Percentiles rank a stretch among this genome's conserved stretches.
These are phyloP conservation scores for Lachancea lanzarotensis DNA, from an alignment of 805 yeast species.

Conservation along the genomic window DNA sequence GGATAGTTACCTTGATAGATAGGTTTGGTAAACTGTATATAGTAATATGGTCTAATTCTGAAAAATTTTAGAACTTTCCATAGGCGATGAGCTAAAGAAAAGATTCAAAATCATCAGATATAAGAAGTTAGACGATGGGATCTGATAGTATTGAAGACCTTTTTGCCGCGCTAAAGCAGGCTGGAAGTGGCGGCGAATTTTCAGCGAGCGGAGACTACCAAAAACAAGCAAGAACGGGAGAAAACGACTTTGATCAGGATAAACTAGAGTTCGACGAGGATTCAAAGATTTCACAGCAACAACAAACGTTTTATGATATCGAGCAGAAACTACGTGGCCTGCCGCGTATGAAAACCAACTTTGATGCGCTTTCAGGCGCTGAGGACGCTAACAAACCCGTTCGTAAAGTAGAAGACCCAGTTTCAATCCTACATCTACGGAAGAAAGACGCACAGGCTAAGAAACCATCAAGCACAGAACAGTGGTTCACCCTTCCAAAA, in stretches of 20 bases:
- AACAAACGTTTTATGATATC: conserved; percentile 23
- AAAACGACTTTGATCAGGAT: conserved; percentile 8
- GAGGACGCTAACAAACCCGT: conserved; percentile 6
- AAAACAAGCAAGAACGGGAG: background rate
- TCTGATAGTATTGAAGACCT: conserved; percentile 15
- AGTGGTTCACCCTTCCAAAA: conserved; percentile 80
- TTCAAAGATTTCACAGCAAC: conserved; percentile 4
- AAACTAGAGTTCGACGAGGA: conserved; percentile 13
- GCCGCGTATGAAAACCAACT: conserved; percentile 27
- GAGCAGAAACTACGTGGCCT: conserved; percentile 23
- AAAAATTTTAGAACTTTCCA: conserved; percentile 5
- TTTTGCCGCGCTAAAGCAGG: conserved; percentile 15
- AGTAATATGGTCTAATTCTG: background rate
- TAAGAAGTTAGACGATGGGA: conserved; percentile 5
- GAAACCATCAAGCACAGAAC: conserved; percentile 32
- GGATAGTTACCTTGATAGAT: too few species aligned
- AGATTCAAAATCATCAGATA: background rate
- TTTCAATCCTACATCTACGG: conserved; percentile 10
- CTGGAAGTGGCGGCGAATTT: background rate
- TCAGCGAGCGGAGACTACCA: background rate
- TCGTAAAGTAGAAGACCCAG: conserved; percentile 10
- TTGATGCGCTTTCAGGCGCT: conserved; percentile 21
- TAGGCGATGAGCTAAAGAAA: conserved; percentile 8
- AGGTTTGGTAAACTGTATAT: background rate
- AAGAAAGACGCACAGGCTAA: conserved; percentile 9